A percentile compares a stretch with the other conserved stretches of the same genome.
phyloP scores from a whole-genome alignment of 108 stramenopile species.

The Nitzschia sp. region DNA sequence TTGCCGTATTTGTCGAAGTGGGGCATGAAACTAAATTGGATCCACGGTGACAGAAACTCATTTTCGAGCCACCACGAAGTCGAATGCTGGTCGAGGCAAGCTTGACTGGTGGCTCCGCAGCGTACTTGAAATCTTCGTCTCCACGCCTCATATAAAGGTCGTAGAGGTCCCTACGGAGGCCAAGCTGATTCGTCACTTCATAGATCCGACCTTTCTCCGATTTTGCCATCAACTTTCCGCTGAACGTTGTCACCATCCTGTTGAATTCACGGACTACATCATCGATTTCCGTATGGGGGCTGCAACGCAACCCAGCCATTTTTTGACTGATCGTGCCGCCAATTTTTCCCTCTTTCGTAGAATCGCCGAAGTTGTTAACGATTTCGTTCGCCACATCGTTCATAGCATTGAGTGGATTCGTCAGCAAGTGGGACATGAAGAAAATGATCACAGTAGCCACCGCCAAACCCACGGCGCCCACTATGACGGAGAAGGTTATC shows the following conservation, averaged over 20 bases:
- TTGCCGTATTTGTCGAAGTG: neutral
- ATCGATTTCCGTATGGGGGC: slow-evolving; percentile 37
- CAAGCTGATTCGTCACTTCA: slow-evolving; percentile 10
- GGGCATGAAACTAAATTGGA: neutral
- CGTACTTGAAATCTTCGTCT: neutral
- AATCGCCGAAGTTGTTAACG: slow-evolving; percentile 33
- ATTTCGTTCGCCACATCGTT: slow-evolving; percentile 29
- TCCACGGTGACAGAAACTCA: neutral
- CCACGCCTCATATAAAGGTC: slow-evolving; percentile 32
- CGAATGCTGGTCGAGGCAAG: neutral
- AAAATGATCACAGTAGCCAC: slow-evolving; percentile 29
- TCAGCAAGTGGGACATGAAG: slow-evolving; percentile 19
- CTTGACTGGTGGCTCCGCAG: neutral
- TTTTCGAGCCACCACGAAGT: neutral
- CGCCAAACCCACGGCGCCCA: slow-evolving; percentile 24
- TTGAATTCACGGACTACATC: slow-evolving; percentile 29
- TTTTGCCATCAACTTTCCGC: slow-evolving; percentile 24
- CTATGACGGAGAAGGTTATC: neutral
- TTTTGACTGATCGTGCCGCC: neutral
- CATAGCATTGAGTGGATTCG: slow-evolving; percentile 36
- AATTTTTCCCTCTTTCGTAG: slow-evolving; percentile 18
- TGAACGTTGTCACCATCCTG: slow-evolving; percentile 39
- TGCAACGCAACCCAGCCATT: neutral
- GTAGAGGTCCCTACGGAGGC: neutral
- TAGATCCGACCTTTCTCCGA: slow-evolving; percentile 5